phyloP scores from a whole-genome alignment of 257 asterid genomes.

The Ballota nigra region DNA sequence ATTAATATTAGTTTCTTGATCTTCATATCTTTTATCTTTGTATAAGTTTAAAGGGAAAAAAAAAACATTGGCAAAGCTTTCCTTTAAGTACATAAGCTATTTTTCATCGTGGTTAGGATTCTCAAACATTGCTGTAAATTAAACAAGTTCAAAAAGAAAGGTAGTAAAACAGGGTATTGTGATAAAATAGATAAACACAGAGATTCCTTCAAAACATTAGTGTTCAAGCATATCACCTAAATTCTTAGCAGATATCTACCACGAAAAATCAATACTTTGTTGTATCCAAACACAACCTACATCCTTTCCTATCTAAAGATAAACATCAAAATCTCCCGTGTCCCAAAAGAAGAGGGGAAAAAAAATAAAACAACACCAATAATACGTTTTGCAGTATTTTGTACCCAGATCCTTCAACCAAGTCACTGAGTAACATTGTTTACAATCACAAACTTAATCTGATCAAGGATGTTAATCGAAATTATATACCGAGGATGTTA shows the following conservation, averaged over 20 bases:
- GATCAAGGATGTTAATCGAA: constrained; percentile 16
- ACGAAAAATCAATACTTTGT: neutral
- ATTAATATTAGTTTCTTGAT: too few relatives aligned
- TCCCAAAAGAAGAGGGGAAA: neutral
- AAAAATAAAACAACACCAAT: neutral
- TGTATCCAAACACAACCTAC: neutral
- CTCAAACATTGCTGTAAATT: neutral
- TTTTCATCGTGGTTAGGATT: too few relatives aligned
- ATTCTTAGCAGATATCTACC: neutral
- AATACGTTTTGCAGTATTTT: neutral
- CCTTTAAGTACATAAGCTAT: too few relatives aligned
- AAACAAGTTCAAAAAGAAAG: neutral
- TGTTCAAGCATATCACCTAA: neutral
- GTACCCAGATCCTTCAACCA: neutral
- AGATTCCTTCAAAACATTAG: neutral
- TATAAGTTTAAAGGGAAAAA: too few relatives aligned
- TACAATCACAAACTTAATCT: neutral
- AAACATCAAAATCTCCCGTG: neutral
- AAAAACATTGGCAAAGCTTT: too few relatives aligned
- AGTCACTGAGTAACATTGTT: neutral
- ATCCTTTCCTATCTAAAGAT: neutral
- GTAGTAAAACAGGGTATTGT: neutral
- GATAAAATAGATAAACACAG: too few relatives aligned
- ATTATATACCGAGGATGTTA: constrained; percentile 1
- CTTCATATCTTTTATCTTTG: too few relatives aligned